These are phyloP conservation scores for Sporobolomyces pararoseus DNA, from an alignment of 768 basidiomycete species.

Conservation along the genomic window DNA sequence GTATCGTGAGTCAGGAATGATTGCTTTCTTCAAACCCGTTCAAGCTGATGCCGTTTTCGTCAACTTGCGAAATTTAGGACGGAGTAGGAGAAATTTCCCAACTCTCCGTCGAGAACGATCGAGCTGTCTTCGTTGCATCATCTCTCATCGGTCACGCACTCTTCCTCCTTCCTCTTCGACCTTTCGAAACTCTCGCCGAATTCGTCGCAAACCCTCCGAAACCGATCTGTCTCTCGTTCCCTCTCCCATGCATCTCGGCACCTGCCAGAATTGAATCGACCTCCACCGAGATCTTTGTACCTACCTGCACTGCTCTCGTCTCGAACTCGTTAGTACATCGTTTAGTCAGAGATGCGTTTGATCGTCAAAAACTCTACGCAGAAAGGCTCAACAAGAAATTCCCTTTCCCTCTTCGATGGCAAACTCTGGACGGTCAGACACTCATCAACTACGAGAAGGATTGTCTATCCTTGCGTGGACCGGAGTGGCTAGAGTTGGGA, in stretches of 20 bases:
- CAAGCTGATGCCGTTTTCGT: background rate
- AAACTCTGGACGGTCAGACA: slow-evolving; percentile 13
- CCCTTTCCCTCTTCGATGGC: slow-evolving; percentile 7
- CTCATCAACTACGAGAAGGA: slow-evolving; percentile 2
- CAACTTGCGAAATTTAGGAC: background rate
- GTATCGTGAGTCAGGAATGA: slow-evolving; percentile 1
- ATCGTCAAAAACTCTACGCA: background rate
- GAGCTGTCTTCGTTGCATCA: background rate
- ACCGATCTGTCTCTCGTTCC: slow-evolving; percentile 23
- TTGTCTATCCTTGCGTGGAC: background rate
- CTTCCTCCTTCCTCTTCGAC: slow-evolving; percentile 5
- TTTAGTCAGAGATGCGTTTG: too few species aligned
- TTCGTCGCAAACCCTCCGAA: background rate
- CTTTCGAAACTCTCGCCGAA: background rate
- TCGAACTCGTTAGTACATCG: too few species aligned
- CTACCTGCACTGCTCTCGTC: background rate
- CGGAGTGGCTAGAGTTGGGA: background rate
- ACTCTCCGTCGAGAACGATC: slow-evolving; percentile 33
- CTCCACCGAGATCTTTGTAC: slow-evolving; percentile 19
- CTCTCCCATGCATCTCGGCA: background rate
- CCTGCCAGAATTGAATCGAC: slow-evolving; percentile 21
- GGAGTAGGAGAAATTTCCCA: background rate
- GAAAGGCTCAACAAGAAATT: background rate
- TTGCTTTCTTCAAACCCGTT: background rate
- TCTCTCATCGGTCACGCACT: background rate